A percentile compares a stretch with the other conserved stretches of the same genome.
phyloP scores from a whole-genome alignment of 2,329 filamentous ascomycete genomes.

The Achaetomium macrosporum region DNA sequence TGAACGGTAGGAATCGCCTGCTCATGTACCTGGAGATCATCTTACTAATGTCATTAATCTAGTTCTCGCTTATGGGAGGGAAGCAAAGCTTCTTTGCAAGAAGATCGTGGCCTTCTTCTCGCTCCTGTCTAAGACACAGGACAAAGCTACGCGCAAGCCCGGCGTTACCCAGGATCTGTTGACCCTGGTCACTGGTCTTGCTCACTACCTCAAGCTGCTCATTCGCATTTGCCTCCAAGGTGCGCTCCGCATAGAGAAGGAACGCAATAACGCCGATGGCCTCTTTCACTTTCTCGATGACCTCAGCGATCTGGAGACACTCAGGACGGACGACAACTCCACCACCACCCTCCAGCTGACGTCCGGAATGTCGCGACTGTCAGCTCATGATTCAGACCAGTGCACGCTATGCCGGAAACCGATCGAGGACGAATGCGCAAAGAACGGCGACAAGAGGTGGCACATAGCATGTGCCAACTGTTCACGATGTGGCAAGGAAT shows the following conservation, averaged over 20 bases:
- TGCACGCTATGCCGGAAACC: constrained; percentile 76
- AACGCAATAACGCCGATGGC: constrained; percentile 66
- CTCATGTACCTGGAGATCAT: background rate
- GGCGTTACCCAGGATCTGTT: constrained; percentile 97
- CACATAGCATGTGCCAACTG: constrained; percentile 80
- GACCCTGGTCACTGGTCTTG: constrained; percentile 91
- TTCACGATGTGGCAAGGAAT: constrained; percentile 55
- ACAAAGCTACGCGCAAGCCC: constrained; percentile 80
- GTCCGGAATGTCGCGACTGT: constrained; percentile 58
- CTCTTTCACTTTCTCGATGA: constrained; percentile 79
- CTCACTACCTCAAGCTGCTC: constrained; percentile 94
- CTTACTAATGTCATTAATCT: constrained; percentile 18
- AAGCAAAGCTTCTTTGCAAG: constrained; percentile 99
- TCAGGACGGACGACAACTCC: constrained; percentile 65
- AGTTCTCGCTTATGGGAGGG: constrained; percentile 86
- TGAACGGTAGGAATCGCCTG: constrained; percentile 59
- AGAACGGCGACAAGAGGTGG: constrained; percentile 69
- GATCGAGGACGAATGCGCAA: constrained; percentile 90
- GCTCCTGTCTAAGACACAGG: constrained; percentile 87
- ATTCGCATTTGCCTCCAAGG: constrained; percentile 96
- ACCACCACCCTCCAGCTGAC: constrained; percentile 51
- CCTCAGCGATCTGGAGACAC: constrained; percentile 72
- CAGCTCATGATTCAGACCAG: constrained; percentile 74
- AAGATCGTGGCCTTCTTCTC: constrained; percentile 99
- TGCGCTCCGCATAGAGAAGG: constrained; percentile 82